Conservation (phyloP, 164 flowering plant species). For the Santalum album region DNA sequence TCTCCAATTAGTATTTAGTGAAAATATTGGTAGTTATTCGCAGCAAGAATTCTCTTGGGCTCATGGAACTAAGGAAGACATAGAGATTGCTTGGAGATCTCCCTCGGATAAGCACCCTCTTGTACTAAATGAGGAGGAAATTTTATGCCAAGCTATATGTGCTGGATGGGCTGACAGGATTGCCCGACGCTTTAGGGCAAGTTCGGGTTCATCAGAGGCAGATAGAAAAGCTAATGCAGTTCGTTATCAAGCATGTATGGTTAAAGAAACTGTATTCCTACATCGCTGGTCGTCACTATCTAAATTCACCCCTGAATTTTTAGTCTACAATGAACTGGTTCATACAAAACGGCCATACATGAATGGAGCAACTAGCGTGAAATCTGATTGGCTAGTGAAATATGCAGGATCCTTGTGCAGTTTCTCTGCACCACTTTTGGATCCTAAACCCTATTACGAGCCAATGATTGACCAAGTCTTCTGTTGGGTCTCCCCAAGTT, state of each 20-base stretch:
- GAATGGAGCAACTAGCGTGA: slow-evolving; percentile 75
- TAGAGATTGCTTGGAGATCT: slow-evolving; percentile 67
- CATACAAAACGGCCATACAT: slow-evolving; percentile 77
- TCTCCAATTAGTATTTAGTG: slow-evolving; percentile 58
- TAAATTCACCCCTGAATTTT: slow-evolving; percentile 65
- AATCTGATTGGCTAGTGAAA: slow-evolving; percentile 72
- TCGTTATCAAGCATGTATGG: slow-evolving; percentile 68
- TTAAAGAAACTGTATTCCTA: slow-evolving; percentile 67
- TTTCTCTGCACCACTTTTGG: slow-evolving; percentile 63
- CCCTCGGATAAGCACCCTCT: slow-evolving; percentile 44
- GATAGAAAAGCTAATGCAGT: slow-evolving; percentile 41
- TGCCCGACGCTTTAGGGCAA: slow-evolving; percentile 51
- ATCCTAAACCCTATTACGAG: slow-evolving; percentile 72
- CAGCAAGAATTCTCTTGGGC: slow-evolving; percentile 59
- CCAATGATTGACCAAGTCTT: slow-evolving; percentile 45
- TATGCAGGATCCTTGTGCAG: slow-evolving; percentile 57
- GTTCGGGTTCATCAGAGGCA: slow-evolving; percentile 25
- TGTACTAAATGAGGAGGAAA: slow-evolving; percentile 53
- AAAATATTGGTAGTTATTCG: slow-evolving; percentile 14
- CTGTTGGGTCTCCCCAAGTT: slow-evolving; percentile 50
- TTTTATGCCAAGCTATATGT: slow-evolving; percentile 76
- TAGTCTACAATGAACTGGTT: slow-evolving; percentile 73
- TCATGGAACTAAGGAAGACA: slow-evolving; percentile 53
- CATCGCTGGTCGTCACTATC: slow-evolving; percentile 67
- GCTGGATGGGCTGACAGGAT: slow-evolving; percentile 99